These are phyloP conservation scores for Curvularia sp. DNA, from an alignment of 2,329 filamentous ascomycete genomes.

Conservation along the genomic window DNA sequence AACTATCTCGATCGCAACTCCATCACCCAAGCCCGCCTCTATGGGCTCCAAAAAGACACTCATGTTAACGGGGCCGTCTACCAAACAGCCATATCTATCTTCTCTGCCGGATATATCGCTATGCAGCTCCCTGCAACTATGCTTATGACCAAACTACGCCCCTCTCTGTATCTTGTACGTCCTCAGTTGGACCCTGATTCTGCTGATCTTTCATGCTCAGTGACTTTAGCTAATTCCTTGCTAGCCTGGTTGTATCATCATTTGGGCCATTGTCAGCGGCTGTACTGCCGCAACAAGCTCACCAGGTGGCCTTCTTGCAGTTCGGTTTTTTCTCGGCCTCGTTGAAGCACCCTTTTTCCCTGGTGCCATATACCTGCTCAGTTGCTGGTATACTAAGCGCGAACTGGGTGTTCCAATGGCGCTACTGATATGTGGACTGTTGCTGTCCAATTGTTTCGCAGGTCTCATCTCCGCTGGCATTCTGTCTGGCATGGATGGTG, in stretches of 20 bases:
- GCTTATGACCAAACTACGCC: constrained; percentile 25
- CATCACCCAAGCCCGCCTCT: constrained; percentile 27
- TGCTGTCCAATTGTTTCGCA: constrained; percentile 49
- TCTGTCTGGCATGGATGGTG: constrained; percentile 28
- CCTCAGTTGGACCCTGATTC: constrained; percentile 10
- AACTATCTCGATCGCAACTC: constrained; percentile 35
- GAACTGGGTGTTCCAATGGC: constrained; percentile 43
- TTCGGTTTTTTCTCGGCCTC: constrained; percentile 34
- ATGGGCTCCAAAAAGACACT: constrained; percentile 31
- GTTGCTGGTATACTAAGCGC: constrained; percentile 68
- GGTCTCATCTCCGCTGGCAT: constrained; percentile 51
- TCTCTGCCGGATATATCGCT: constrained; percentile 54
- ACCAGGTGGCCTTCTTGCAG: constrained; percentile 18
- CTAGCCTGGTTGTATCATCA: constrained; percentile 14
- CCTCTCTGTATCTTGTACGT: constrained; percentile 29
- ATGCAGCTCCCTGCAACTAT: constrained; percentile 32
- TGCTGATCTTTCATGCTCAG: neutral
- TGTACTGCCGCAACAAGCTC: neutral
- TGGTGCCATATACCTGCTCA: constrained; percentile 66
- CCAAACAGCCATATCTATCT: constrained; percentile 58
- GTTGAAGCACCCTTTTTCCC: constrained; percentile 59
- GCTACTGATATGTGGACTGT: constrained; percentile 45
- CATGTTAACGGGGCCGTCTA: constrained; percentile 31
- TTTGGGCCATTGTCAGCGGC: constrained; percentile 27
- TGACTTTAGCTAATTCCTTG: neutral